phyloP scores from a whole-genome alignment of 768 basidiomycete species.

The Leccinellum albellum region DNA sequence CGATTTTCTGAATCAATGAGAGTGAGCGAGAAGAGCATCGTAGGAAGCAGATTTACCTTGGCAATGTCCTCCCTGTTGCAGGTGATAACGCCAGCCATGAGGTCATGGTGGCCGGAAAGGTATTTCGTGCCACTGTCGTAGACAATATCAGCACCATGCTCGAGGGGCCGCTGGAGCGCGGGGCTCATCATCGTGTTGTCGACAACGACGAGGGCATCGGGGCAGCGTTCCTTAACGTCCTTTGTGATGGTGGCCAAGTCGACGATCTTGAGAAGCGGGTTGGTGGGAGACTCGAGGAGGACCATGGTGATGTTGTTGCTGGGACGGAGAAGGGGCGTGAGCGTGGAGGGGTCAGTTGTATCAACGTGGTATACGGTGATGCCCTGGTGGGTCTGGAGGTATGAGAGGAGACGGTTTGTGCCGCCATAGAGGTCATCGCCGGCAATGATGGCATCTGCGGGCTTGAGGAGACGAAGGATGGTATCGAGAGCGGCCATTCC shows the following conservation, averaged over 20 bases:
- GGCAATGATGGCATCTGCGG: slow-evolving; percentile 92
- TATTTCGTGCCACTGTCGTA: slow-evolving; percentile 99
- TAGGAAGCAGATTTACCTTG: slow-evolving; percentile 45
- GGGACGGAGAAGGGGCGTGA: slow-evolving; percentile 61
- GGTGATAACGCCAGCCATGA: slow-evolving; percentile 95
- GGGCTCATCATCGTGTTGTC: slow-evolving; percentile 99
- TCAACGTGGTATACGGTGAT: slow-evolving; percentile 92
- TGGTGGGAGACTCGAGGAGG: slow-evolving; percentile 94
- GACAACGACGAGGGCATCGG: slow-evolving; percentile 80
- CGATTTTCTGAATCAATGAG: slow-evolving; percentile 59
- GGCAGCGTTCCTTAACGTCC: slow-evolving; percentile 78
- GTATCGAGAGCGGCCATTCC: slow-evolving; percentile 98
- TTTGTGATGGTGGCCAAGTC: slow-evolving; percentile 82
- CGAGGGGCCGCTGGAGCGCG: slow-evolving; percentile 90
- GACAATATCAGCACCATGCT: slow-evolving; percentile 94
- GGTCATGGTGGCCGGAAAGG: slow-evolving; percentile 95
- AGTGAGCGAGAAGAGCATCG: not conserved
- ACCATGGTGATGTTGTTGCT: slow-evolving; percentile 84
- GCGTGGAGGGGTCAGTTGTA: slow-evolving; percentile 68
- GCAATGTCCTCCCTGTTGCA: slow-evolving; percentile 90
- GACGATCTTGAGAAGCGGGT: slow-evolving; percentile 92
- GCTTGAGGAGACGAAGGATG: slow-evolving; percentile 90
- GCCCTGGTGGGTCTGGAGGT: slow-evolving; percentile 82
- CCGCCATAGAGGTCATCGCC: slow-evolving; percentile 98
- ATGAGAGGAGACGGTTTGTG: slow-evolving; percentile 90